phyloP scores from a whole-genome alignment of 257 asterid species.

The Paulownia fortunei region DNA sequence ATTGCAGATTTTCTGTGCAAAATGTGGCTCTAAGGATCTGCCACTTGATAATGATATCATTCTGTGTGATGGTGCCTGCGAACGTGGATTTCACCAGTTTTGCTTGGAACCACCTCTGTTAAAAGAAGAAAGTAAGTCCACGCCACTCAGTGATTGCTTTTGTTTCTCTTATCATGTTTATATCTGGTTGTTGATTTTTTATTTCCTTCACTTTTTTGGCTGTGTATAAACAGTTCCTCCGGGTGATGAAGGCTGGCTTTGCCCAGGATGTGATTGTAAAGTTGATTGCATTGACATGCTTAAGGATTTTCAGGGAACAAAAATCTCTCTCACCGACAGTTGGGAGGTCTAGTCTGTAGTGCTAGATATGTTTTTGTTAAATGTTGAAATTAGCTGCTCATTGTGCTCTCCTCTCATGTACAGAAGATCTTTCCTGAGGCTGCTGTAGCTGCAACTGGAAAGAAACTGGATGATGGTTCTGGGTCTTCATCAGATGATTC shows the following conservation, averaged over 20 bases:
- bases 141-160: conserved; percentile 34
- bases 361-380: conserved; percentile 22
- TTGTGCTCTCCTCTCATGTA: conserved; percentile 33
- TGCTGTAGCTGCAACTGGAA: conserved; percentile 80
- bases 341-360: conserved; percentile 84
- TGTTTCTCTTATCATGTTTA: conserved; percentile 9
- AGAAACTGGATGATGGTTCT: conserved; percentile 58
- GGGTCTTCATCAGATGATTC: conserved; percentile 85
- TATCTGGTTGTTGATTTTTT: conserved; percentile 16
- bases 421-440: conserved; percentile 98
- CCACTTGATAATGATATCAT: conserved; percentile 87
- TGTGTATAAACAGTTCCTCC: conserved; percentile 78
- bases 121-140: conserved; percentile 75
- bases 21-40: conserved; percentile 90
- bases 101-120: conserved; percentile 95
- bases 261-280: conserved; percentile 99
- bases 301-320: conserved; percentile 70
- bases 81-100: conserved; percentile 96
- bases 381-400: conserved; percentile 41
- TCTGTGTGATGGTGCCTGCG: conserved; percentile 95
- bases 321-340: conserved; percentile 62
- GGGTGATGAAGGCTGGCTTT: conserved; percentile 96
- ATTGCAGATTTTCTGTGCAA: conserved; percentile 97
- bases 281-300: conserved; percentile 82
- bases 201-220: conserved; percentile 28